Evolutionary conservation across 805 yeast species (phyloP).

Genomic region (Wickerhamiella brachini): DNA sequence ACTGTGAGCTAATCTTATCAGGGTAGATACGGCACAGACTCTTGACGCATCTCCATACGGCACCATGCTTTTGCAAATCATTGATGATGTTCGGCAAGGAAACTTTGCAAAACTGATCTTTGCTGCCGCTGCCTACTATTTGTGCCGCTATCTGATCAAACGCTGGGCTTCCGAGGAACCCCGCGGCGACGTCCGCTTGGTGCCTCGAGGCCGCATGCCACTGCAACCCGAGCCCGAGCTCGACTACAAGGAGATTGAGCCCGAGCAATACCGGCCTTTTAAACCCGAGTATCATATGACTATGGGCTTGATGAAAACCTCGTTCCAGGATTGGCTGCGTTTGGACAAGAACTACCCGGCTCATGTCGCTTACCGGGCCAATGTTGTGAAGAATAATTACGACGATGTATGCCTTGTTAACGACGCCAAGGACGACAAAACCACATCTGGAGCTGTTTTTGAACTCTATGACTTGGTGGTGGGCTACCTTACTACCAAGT

Average conservation of each 20-base stretch:
- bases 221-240: conserved; percentile 1
- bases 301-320: conserved; percentile 41
- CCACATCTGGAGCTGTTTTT: conserved; percentile 27
- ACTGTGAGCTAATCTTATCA: background rate
- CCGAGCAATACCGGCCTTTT: conserved; percentile 38
- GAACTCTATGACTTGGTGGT: conserved; percentile 36
- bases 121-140: background rate
- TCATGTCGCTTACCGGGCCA: conserved; percentile 29
- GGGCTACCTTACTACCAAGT: conserved; percentile 31
- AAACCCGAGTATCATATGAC: conserved; percentile 45
- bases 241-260: conserved; percentile 6
- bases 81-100: background rate
- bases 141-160: background rate
- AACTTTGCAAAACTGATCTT: background rate
- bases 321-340: conserved; percentile 42
- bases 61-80: background rate
- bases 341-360: conserved; percentile 47
- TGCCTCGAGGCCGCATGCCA: conserved; percentile 1
- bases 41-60: background rate
- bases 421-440: conserved; percentile 3
- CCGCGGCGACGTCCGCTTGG: background rate
- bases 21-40: background rate
- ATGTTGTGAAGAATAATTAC: conserved; percentile 18
- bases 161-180: background rate
- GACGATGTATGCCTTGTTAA: conserved; percentile 5